Evolutionary conservation across 2,329 filamentous ascomycete species (phyloP).

Genomic region (Fusarium transvaalense): DNA sequence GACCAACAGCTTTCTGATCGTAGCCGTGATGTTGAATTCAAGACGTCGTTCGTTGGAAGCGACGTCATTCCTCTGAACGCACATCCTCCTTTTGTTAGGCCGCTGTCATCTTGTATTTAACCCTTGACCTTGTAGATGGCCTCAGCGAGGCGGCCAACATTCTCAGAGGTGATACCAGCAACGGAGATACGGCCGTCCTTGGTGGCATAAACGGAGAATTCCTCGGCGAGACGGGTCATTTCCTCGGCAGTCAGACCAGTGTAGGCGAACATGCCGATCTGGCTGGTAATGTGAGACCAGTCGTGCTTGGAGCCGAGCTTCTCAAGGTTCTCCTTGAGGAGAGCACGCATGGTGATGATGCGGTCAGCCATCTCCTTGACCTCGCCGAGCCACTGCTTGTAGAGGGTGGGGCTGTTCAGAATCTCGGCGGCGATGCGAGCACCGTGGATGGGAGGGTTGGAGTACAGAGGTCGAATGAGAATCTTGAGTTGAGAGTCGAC

Average conservation of each 20-base stretch:
- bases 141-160: constrained; percentile 84
- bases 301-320: constrained; percentile 95
- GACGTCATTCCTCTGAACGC: neutral
- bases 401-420: constrained; percentile 84
- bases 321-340: constrained; percentile 95
- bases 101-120: constrained; percentile 51
- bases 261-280: constrained; percentile 99
- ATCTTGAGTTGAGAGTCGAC: constrained; percentile 99
- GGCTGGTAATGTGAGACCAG: constrained; percentile 98
- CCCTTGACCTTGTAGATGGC: constrained; percentile 87
- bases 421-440: constrained; percentile 94
- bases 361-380: constrained; percentile 99
- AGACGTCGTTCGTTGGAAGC: constrained; percentile 4
- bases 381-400: constrained; percentile 95
- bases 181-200: constrained; percentile 91
- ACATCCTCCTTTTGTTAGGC: constrained; percentile 2
- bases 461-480: constrained; percentile 95
- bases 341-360: constrained; percentile 97
- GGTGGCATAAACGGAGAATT: constrained; percentile 98
- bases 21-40: constrained; percentile 33
- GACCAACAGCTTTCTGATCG: constrained; percentile 31
- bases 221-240: constrained; percentile 91
- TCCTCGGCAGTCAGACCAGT: constrained; percentile 91
- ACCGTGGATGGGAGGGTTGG: constrained; percentile 96
- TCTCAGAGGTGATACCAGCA: constrained; percentile 83